A percentile compares a stretch with the other conserved stretches of the same genome.
Conservation (phyloP, 768 basidiomycete species). For the Mrakia gelida region DNA sequence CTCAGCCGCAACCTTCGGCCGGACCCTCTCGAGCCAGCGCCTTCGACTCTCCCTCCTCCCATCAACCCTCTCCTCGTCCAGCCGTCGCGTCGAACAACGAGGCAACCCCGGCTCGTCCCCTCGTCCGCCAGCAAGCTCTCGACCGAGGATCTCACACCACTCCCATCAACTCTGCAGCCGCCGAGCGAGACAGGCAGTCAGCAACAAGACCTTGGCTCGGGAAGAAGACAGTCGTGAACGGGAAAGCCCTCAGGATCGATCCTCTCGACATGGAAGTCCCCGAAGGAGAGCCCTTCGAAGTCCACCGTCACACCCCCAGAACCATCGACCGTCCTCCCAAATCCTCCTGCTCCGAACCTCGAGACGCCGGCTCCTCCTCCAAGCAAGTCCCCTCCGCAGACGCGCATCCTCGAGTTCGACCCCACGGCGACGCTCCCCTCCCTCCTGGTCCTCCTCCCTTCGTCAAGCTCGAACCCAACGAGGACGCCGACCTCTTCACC, state of each 20-base stretch:
- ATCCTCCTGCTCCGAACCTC: neutral
- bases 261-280: conserved; percentile 4
- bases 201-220: neutral
- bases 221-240: neutral
- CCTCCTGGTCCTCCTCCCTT: neutral
- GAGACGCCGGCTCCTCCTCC: neutral
- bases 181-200: neutral
- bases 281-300: neutral
- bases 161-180: neutral
- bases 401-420: neutral
- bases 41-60: neutral
- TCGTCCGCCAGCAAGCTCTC: neutral
- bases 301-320: neutral
- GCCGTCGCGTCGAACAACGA: neutral
- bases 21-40: neutral
- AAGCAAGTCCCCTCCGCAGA: neutral
- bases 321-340: neutral
- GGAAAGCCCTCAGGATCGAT: neutral
- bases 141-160: neutral
- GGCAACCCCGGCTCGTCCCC: neutral
- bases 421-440: neutral
- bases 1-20: neutral
- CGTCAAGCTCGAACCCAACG: neutral
- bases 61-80: neutral
- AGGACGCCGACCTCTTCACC: neutral